Evolutionary conservation across 2,329 filamentous ascomycete species (phyloP), one percentile per base, ranked within the genome.

Genomic region (Phialocephala sp.): DNA sequence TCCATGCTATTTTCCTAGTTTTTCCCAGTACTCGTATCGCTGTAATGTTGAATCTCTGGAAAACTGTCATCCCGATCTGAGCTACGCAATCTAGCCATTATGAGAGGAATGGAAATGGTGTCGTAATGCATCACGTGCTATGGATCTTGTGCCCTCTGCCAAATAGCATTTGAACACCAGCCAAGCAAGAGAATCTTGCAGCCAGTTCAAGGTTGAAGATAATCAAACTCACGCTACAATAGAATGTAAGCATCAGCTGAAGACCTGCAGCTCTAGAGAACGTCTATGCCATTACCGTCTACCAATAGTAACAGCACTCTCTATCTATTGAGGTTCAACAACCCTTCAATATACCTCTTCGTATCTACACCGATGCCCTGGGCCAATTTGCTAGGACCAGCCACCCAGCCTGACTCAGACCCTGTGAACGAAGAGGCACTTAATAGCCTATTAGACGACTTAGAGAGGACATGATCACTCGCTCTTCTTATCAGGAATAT

Each of bases 341-440:
- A 75, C 1, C 87, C 88, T 76, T 93, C 91, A 4, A 93, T 87
- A 76, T 93, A 93, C 74, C 85, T 85, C 76, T 88, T 84, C 36
- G 91, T 92, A 80, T 94, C 91, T 39, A 93, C 84, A 0, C 91
- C 91, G 68, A 94, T 92, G 0, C 91, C 91, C 73, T 91, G 88
- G 0, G 86, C 87, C 69, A 93, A 77, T 63, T 84, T 84, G 22
- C 83, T 84, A 1, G 88, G 85, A 2, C 86, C 86, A 27, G 84
- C 85, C 54, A 83, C 72, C 82, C 85, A 80, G 64, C 82, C 73
- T 56, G 78, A 71, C 15, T 79, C 74, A 67, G 79, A 65, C 72
- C 82, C 77, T n/a, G 73, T 75, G 9, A 64, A 65, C 8, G 66
- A 64, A 50, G 55, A 58, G 18, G 64, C 67, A 60, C 63, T 68